These are phyloP conservation scores for Paraleonurus japonicus DNA, from an alignment of 257 asterid species.

Conservation along the genomic window DNA sequence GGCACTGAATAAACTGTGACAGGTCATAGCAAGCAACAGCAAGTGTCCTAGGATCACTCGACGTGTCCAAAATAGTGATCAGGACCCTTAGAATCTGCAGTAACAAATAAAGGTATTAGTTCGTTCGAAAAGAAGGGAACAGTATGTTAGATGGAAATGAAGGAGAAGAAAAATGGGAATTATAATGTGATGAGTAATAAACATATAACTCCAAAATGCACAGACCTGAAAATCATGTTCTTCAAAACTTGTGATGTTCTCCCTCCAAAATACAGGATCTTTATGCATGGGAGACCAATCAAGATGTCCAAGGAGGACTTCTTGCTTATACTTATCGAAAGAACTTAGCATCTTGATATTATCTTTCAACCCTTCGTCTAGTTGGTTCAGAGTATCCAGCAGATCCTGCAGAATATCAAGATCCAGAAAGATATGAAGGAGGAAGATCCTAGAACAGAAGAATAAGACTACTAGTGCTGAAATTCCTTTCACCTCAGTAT, in stretches of 20 bases:
- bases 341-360: slow-evolving; percentile 76
- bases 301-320: slow-evolving; percentile 85
- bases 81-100: slow-evolving; percentile 83
- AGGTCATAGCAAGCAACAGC: slow-evolving; percentile 93
- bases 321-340: slow-evolving; percentile 83
- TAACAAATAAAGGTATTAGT: background rate
- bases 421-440: background rate
- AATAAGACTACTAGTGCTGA: background rate
- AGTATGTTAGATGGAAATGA: background rate
- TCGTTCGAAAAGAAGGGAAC: background rate
- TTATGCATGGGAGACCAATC: slow-evolving; percentile 96
- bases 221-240: slow-evolving; percentile 89
- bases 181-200: background rate
- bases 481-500: background rate
- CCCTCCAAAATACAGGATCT: slow-evolving; percentile 84
- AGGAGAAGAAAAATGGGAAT: background rate
- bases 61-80: slow-evolving; percentile 78
- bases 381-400: slow-evolving; percentile 68
- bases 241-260: slow-evolving; percentile 64
- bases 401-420: slow-evolving; percentile 56
- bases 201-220: background rate
- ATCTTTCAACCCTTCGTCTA: slow-evolving; percentile 74
- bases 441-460: background rate
- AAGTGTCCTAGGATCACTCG: slow-evolving; percentile 76
- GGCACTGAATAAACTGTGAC: slow-evolving; percentile 85